Conservation (phyloP, 2,329 filamentous ascomycete species). For the Penicillium sp. region DNA sequence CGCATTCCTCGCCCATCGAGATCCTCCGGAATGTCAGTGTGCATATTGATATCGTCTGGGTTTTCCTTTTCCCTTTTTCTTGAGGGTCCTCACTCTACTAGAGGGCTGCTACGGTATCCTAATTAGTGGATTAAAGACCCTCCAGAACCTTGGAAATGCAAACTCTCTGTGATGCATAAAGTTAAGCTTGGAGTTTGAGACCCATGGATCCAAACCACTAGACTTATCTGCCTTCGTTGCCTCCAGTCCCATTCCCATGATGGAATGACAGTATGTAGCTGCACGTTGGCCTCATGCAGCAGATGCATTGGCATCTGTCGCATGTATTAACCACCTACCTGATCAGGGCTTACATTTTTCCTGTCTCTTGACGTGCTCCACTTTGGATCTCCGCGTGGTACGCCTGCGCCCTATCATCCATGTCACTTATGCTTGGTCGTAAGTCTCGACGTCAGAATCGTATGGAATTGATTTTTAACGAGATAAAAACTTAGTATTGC, state of each 20-base stretch:
- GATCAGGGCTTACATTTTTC: background rate
- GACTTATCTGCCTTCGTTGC: background rate
- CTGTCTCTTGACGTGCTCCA: conserved; percentile 10
- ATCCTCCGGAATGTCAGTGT: conserved; percentile 9
- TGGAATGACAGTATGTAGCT: conserved; percentile 5
- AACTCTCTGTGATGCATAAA: background rate
- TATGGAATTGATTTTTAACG: background rate
- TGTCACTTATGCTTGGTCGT: background rate
- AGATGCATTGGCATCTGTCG: too few species aligned
- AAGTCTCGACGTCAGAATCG: conserved; percentile 2
- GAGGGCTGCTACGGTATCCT: background rate
- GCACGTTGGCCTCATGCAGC: background rate
- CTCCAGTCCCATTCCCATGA: background rate
- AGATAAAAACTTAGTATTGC: background rate
- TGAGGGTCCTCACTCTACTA: background rate
- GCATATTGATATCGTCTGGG: background rate
- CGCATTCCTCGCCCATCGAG: conserved; percentile 5
- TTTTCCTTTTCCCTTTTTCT: too few species aligned
- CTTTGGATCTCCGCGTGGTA: conserved; percentile 6
- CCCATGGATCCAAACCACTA: background rate
- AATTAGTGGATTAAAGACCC: background rate
- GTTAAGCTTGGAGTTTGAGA: background rate
- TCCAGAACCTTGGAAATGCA: background rate
- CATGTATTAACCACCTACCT: background rate
- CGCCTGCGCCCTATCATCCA: background rate